A percentile compares a stretch with the other conserved stretches of the same genome.
These are phyloP conservation scores for Metarhizium rileyi DNA, from an alignment of 2,329 filamentous ascomycete species.

Conservation along the genomic window DNA sequence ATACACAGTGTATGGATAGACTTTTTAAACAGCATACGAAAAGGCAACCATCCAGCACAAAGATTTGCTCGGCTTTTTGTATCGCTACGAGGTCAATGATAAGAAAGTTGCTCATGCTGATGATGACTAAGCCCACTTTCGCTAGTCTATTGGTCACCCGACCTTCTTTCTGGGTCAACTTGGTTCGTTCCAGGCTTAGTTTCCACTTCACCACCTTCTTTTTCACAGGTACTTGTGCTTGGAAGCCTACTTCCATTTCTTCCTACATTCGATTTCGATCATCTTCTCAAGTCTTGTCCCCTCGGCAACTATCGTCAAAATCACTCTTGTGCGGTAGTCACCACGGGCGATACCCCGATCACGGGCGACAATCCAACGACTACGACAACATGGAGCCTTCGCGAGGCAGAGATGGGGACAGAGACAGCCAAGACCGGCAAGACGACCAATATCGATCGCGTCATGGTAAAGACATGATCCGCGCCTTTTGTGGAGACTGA, in stretches of 20 bases:
- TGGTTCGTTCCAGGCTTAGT: no score
- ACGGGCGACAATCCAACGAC: constrained; percentile 12
- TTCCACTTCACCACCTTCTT: no score
- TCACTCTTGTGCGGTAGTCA: constrained; percentile 36
- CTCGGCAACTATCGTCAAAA: neutral
- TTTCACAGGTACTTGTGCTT: no score
- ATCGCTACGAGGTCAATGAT: no score
- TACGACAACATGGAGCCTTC: constrained; percentile 5
- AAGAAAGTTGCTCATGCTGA: no score
- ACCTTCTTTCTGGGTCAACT: no score
- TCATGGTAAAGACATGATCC: constrained; percentile 38
- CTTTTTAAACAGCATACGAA: neutral
- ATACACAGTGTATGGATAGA: neutral
- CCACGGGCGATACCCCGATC: constrained; percentile 20
- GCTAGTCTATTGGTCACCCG: no score
- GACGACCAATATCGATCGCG: constrained; percentile 35
- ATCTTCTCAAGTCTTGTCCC: neutral
- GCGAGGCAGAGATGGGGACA: constrained; percentile 15
- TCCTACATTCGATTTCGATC: neutral
- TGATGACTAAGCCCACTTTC: no score
- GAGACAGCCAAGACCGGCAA: constrained; percentile 17
- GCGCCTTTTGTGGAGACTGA: constrained; percentile 18
- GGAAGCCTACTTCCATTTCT: no score
- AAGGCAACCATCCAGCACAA: no score
- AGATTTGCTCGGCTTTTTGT: no score